Evolutionary conservation across 257 asterid genomes (phyloP), one percentile per base, ranked within the genome.

Genomic region (Solanum stenotomum): DNA sequence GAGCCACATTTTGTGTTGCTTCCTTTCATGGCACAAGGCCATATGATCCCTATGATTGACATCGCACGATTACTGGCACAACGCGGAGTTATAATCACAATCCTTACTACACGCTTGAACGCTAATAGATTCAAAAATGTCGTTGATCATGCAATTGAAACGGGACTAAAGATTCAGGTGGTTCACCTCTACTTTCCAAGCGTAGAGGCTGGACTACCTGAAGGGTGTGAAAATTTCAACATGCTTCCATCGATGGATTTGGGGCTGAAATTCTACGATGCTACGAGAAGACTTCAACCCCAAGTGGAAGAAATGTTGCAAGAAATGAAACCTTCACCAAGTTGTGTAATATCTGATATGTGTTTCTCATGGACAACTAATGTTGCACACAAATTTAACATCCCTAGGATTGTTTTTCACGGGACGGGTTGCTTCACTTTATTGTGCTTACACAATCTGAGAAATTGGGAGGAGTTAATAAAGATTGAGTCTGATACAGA

Each of bases 11-110:
- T 82, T 22, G 29, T 90, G 25, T n/a, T 90, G 78, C 10, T 90
- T n/a, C 92, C 90, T 52, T 85, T 90, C 38, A 90, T 90, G 92
- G 89, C 90, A 44, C 92, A 71, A 4, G 90, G 90, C 13, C 92
- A 90, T 3, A 88, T 9, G 9, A 88, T 86, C 61, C 90, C 90
- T 34, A 87, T 85, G 90, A 87, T 85, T 25, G 91, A 89, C 84
- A 46, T 85, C 0, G 90, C 85, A 15, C 87, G 77, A 12, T 14
- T 88, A 70, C 67, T 90, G 0, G 87, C 87, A 10, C 89, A 52
- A 6, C 74, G 77, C 0, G 84, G 87, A 3, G 87, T 82, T 14
- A 27, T 10, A 3, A 46, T 88, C 29, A 88, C 88, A 7, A 59
- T 90, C 25, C 16, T 88, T 33, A 88, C 86, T 11, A 86, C 90